Base-by-base conservation (phyloP, 2,329 filamentous ascomycete genomes). In the Xylariaceae sp. region DNA sequence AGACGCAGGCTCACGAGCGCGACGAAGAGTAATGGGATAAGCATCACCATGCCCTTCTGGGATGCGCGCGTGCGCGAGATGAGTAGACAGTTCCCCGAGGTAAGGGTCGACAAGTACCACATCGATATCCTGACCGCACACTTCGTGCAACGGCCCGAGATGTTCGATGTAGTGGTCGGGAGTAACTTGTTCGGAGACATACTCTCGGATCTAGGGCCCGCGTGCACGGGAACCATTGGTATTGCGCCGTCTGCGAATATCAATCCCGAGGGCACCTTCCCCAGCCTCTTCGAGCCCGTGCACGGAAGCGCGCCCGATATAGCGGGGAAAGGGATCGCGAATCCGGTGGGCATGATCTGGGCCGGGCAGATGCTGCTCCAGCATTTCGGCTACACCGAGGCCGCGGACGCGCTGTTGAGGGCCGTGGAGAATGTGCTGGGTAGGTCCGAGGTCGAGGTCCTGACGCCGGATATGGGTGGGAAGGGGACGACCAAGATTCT, bases 291-390 rank as follows among this genome's bases (percentile, higher is more conserved):
- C 44, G 76, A 81, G 60, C 76, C 78, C 9, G 74, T 80, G 24
- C 78, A 82, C 46, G 78, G 78, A 8, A 77, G 71, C 18, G 78
- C 77, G 0, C 78, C 76, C 3, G 79, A 83, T 46, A 82, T 83
- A 38, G 74, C 74, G 1, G 78, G 80, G 3, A 73, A 76, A 51
- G 77, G 76, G 0, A 65, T 78, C 18, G 76, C 77, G 1, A 82
- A 82, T 51, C 78, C 78, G 0, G 68, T 83, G 0, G 79, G 73
- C 5, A 80, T 78, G 5, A 81, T 83, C 56, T 85, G 81, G 81
- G 81, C 78, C 1, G 79, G 76, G 0, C 77, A 79, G 4, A 81
- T 83, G 65, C 78, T 86, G 74, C 66, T 83, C 9, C 62, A 70
- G 28, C 81, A 79, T 71, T 57, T 83, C n/a, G 78, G 78, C 0